Conservation (phyloP, 2,329 filamentous ascomycete genomes). For the Aspergillus texensis region DNA sequence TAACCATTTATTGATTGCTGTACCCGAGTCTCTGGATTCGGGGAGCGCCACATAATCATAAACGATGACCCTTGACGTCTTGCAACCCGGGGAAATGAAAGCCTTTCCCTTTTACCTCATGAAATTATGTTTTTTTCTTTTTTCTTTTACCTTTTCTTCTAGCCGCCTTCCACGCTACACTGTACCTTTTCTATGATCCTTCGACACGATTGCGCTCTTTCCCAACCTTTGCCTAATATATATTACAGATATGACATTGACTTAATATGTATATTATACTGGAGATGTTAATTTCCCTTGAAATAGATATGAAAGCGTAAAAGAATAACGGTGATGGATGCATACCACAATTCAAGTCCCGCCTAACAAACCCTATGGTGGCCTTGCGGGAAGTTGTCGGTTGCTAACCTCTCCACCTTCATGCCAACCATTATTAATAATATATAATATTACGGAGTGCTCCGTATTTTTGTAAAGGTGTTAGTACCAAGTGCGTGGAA, state of each 20-base stretch:
- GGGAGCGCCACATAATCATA: constrained; percentile 3
- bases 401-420: background rate
- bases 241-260: background rate
- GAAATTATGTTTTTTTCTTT: background rate
- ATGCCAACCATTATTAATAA: constrained; percentile 1
- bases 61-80: constrained; percentile 4
- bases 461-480: background rate
- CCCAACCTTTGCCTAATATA: background rate
- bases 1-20: background rate
- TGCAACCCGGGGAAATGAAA: constrained; percentile 7
- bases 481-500: background rate
- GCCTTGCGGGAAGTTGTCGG: background rate
- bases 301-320: background rate
- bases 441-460: background rate
- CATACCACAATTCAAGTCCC: background rate
- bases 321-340: background rate
- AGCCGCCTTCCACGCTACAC: background rate
- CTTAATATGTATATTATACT: background rate
- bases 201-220: too few species aligned
- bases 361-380: background rate
- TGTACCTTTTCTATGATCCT: background rate
- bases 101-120: background rate
- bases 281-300: background rate
- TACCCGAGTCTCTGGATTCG: constrained; percentile 9
- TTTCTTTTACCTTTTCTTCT: background rate